phyloP scores from a whole-genome alignment of 805 yeast species.

The Pichia membranifaciens region DNA sequence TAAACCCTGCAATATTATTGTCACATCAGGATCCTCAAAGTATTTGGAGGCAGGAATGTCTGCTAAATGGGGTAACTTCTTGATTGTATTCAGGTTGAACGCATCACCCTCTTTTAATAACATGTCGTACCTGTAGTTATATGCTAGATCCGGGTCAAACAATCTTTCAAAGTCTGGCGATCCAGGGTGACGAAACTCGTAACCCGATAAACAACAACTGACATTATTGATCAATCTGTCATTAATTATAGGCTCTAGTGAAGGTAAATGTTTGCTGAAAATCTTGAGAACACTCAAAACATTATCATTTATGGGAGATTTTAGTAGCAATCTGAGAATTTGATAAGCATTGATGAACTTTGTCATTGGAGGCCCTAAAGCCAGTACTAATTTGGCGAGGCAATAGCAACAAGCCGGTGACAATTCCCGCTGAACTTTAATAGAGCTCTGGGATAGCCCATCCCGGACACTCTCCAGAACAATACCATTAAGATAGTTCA shows the following conservation, averaged over 20 bases:
- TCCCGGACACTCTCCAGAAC: constrained; percentile 80
- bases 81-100: constrained; percentile 14
- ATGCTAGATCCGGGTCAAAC: constrained; percentile 61
- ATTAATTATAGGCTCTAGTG: constrained; percentile 67
- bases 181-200: constrained; percentile 77
- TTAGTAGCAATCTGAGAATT: constrained; percentile 68
- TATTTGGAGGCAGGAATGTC: constrained; percentile 19
- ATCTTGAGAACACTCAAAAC: constrained; percentile 70
- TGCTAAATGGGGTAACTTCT: constrained; percentile 20
- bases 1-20: constrained; percentile 68
- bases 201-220: constrained; percentile 75
- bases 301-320: constrained; percentile 78
- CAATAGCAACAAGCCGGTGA: constrained; percentile 88
- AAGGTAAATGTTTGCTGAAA: constrained; percentile 69
- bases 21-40: constrained; percentile 28
- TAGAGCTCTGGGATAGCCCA: constrained; percentile 58
- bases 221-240: constrained; percentile 64
- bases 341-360: constrained; percentile 77
- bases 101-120: constrained; percentile 59
- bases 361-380: constrained; percentile 90
- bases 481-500: constrained; percentile 83
- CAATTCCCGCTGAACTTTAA: constrained; percentile 60
- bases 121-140: constrained; percentile 71
- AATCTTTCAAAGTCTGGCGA: constrained; percentile 62
- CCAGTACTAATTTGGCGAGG: constrained; percentile 75